Conservation (phyloP, 2,329 filamentous ascomycete species). For the Paecilomyces dactylethromorphus region DNA sequence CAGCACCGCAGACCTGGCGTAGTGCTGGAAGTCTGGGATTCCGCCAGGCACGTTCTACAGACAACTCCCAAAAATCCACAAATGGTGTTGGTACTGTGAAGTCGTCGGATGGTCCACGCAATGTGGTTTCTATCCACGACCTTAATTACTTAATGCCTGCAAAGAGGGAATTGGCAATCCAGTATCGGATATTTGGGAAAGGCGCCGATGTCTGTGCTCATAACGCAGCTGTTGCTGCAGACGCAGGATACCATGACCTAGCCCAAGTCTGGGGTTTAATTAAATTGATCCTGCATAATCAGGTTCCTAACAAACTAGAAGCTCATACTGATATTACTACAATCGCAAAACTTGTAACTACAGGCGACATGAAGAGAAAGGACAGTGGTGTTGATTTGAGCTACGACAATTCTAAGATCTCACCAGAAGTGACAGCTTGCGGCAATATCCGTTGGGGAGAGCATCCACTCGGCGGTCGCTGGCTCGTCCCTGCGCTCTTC, state of each 20-base stretch:
- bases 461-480: slow-evolving; percentile 49
- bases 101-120: slow-evolving; percentile 48
- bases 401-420: slow-evolving; percentile 22
- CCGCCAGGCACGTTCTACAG: slow-evolving; percentile 46
- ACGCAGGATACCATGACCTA: slow-evolving; percentile 63
- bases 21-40: slow-evolving; percentile 46
- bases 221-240: slow-evolving; percentile 72
- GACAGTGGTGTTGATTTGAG: slow-evolving; percentile 27
- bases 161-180: slow-evolving; percentile 66
- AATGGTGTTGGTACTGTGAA: slow-evolving; percentile 52
- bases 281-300: slow-evolving; percentile 67
- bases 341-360: slow-evolving; percentile 55
- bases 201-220: slow-evolving; percentile 74
- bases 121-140: slow-evolving; percentile 67
- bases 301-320: slow-evolving; percentile 63
- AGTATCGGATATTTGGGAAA: slow-evolving; percentile 79
- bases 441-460: slow-evolving; percentile 50
- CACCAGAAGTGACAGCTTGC: slow-evolving; percentile 28
- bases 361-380: slow-evolving; percentile 38
- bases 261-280: slow-evolving; percentile 80
- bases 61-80: slow-evolving; percentile 44
- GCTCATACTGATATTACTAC: slow-evolving; percentile 58
- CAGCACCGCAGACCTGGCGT: slow-evolving; percentile 47
- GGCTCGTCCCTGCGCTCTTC: slow-evolving; percentile 53
- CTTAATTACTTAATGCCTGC: slow-evolving; percentile 67